phyloP scores from a whole-genome alignment of 176 grass and related monocot genomes.

The Musa schizocarpa region DNA sequence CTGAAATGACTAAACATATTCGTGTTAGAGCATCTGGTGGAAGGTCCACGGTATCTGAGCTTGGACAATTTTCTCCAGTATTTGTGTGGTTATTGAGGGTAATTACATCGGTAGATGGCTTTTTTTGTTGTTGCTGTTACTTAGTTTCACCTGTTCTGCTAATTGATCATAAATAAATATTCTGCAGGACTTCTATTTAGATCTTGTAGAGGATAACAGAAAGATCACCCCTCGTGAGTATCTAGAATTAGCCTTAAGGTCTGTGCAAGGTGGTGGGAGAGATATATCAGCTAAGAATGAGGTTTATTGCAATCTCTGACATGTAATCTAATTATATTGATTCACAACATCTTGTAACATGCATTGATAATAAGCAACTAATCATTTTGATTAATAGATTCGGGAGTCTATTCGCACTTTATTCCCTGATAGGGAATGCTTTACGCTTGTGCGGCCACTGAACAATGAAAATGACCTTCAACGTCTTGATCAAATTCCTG shows the following conservation, averaged over 20 bases:
- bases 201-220: constrained; percentile 78
- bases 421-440: constrained; percentile 95
- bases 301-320: constrained; percentile 24
- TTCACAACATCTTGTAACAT: constrained; percentile 7
- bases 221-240: constrained; percentile 97
- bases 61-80: constrained; percentile 93
- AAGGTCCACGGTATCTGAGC: constrained; percentile 68
- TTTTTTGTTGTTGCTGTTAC: constrained; percentile 6
- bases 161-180: background rate
- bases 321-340: constrained; percentile 12
- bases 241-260: constrained; percentile 77
- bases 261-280: constrained; percentile 65
- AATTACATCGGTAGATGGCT: constrained; percentile 3
- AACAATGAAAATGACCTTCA: constrained; percentile 93
- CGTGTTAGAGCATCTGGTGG: constrained; percentile 84
- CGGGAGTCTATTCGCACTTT: constrained; percentile 88
- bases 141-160: background rate
- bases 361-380: background rate
- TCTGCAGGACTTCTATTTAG: constrained; percentile 84
- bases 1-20: constrained; percentile 99
- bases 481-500: constrained; percentile 78
- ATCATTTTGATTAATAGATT: constrained; percentile 34
- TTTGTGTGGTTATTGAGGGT: constrained; percentile 97
- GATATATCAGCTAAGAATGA: constrained; percentile 69
- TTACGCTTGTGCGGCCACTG: constrained; percentile 83